A percentile compares a stretch with the other conserved stretches of the same genome.
phyloP scores from a whole-genome alignment of 148 eudicot species.

The Pharnaceum exiguum region DNA sequence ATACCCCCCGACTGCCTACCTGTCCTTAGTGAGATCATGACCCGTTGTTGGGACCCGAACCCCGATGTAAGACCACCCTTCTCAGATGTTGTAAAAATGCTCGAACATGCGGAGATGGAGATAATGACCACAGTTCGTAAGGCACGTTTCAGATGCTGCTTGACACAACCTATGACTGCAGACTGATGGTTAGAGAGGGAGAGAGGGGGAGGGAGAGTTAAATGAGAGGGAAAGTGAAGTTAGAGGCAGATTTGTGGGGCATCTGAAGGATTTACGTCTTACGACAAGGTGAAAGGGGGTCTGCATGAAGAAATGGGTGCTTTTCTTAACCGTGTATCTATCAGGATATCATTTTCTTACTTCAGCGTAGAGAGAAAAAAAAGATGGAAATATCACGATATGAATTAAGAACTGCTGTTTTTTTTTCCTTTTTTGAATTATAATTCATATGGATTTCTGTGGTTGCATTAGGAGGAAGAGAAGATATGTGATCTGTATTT shows the following conservation, averaged over 20 bases:
- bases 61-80: constrained; percentile 85
- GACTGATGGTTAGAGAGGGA: constrained; percentile 36
- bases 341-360: constrained; percentile 25
- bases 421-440: constrained; percentile 15
- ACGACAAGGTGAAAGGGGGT: constrained; percentile 7
- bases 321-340: constrained; percentile 31
- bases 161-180: constrained; percentile 81
- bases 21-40: constrained; percentile 76
- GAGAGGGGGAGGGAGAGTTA: constrained; percentile 6
- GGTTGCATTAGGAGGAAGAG: constrained; percentile 25
- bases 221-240: constrained; percentile 11
- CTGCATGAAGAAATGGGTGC: constrained; percentile 10
- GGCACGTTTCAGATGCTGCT: constrained; percentile 98
- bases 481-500: constrained; percentile 31
- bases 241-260: constrained; percentile 9
- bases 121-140: constrained; percentile 84
- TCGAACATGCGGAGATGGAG: constrained; percentile 80
- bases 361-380: constrained; percentile 28
- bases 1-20: constrained; percentile 76
- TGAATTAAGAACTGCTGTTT: constrained; percentile 17
- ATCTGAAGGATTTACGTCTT: not conserved
- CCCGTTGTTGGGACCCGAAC: constrained; percentile 87
- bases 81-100: constrained; percentile 72
- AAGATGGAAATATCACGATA: constrained; percentile 16
- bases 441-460: constrained; percentile 26